Conservation (phyloP, 78 protist species). For the Neovahlkampfia damariscottae region DNA sequence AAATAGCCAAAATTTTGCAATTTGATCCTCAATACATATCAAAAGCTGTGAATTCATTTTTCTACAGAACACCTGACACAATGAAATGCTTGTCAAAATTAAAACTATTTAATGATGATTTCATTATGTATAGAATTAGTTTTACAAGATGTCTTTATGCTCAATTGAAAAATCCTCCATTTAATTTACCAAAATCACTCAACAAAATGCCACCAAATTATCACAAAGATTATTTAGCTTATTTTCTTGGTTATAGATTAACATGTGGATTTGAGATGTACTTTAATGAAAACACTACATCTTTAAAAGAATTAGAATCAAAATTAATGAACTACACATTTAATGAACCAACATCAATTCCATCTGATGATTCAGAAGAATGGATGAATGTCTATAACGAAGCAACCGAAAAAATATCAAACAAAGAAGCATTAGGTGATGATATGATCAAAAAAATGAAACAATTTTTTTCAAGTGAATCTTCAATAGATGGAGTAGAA, state of each 20-base stretch:
- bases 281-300: background rate
- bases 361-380: background rate
- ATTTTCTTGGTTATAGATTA: background rate
- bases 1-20: background rate
- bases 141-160: slow-evolving; percentile 20
- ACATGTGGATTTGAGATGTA: background rate
- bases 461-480: background rate
- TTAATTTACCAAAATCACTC: background rate
- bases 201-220: background rate
- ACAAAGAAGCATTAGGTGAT: background rate
- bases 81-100: slow-evolving; percentile 1
- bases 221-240: background rate
- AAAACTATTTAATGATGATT: background rate
- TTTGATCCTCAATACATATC: slow-evolving; percentile 8
- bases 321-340: background rate
- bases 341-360: background rate
- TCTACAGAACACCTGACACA: background rate
- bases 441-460: background rate
- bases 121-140: background rate
- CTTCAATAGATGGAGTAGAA: background rate
- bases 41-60: slow-evolving; percentile 15
- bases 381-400: background rate
- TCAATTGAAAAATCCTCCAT: background rate
- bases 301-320: background rate
- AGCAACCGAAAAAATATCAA: background rate